phyloP scores from a whole-genome alignment of 192 early-diverging fungal genomes.

The Podila epigama region DNA sequence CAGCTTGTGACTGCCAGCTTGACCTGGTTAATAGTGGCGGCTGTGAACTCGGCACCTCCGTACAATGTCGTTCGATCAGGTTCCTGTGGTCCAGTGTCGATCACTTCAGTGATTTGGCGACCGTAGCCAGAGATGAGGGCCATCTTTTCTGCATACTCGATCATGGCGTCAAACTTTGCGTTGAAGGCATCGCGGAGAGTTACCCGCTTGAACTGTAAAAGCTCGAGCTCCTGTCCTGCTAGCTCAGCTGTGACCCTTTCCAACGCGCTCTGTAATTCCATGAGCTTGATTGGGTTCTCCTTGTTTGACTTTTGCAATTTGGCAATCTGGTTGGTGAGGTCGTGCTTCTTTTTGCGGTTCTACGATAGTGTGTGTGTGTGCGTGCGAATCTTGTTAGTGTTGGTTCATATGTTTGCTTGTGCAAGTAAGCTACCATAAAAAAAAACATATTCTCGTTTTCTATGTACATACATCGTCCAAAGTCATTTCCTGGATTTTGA shows the following conservation, averaged over 20 bases:
- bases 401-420: too few species aligned
- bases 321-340: slow-evolving; percentile 38
- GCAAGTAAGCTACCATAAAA: too few species aligned
- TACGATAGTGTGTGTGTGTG: neutral
- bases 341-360: slow-evolving; percentile 50
- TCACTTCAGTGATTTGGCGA: slow-evolving; percentile 45
- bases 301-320: slow-evolving; percentile 50
- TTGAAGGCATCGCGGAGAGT: slow-evolving; percentile 47
- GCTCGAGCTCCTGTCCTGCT: slow-evolving; percentile 36
- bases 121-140: slow-evolving; percentile 54
- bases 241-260: slow-evolving; percentile 43
- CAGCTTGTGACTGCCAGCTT: slow-evolving; percentile 47
- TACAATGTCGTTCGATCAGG: slow-evolving; percentile 24
- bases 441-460: too few species aligned
- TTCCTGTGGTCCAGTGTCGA: slow-evolving; percentile 33
- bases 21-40: slow-evolving; percentile 40
- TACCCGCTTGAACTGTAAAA: slow-evolving; percentile 46
- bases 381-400: too few species aligned
- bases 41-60: slow-evolving; percentile 42
- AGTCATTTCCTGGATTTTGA: slow-evolving; percentile 41
- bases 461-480: slow-evolving; percentile 27
- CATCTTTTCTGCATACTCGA: slow-evolving; percentile 51
- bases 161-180: slow-evolving; percentile 45
- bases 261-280: slow-evolving; percentile 48
- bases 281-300: slow-evolving; percentile 47